Evolutionary conservation across 805 yeast genomes (phyloP), one percentile per base, ranked within the genome.

Genomic region (Myxozyma monticola): DNA sequence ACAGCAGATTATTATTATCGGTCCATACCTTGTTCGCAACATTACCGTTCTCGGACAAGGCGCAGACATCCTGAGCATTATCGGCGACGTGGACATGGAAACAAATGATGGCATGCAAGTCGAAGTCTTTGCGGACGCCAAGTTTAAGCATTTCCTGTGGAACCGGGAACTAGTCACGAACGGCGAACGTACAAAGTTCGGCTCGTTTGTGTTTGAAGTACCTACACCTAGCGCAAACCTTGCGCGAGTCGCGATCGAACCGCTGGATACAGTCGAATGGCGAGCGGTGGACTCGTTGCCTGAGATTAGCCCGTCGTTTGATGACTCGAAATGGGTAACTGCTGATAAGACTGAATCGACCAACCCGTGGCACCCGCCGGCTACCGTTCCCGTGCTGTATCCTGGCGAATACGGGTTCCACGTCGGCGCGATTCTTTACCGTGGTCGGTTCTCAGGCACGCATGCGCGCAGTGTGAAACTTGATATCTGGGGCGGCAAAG

Each of bases 361-460:
- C 15, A 51, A 51, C 29, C 17, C 33, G 20, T 45, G 28, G 29
- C 31, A 47, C 31, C 50, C 48, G 7, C 48, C 55, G 14, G 18
- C 12, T 25, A 51, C 51, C 26, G n/a, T 33, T 20, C 55, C 55
- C 10, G 55, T 51, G 14, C 37, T 51, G 20, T 51, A 51, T 36
- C 44, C 55, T 3, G 55, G 49, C n/a, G 55, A 51, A 18, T 51
- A 51, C 20, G 55, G 55, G 17, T 51, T 42, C 42, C 52, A 46
- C 31, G 36, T 39, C 33, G 55, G 55, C 8, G 36, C 25, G 17
- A 37, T 46, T 4, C 39, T 51, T 28, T 51, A 46, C 25, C 43
- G 55, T 20, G 55, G 55, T 3, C 42, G 48, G 21, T 51, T 51
- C 21, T 7, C 30, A 6, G 55, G 51, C n/a, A 8, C 26, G 6